These are phyloP conservation scores for Panaeolus papilionaceus DNA, from an alignment of 768 basidiomycete species.

Conservation along the genomic window DNA sequence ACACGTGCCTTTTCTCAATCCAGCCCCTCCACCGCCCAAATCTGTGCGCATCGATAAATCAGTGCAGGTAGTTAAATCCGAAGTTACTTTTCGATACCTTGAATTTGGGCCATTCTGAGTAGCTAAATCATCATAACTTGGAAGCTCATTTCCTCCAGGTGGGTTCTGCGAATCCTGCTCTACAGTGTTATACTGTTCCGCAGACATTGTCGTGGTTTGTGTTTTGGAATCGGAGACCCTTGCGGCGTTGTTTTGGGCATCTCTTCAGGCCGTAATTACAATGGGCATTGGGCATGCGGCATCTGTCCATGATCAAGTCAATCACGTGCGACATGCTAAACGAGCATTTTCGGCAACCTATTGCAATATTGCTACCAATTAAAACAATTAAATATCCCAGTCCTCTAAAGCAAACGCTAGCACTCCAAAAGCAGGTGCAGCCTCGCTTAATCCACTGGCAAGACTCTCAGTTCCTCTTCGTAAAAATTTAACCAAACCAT, in stretches of 20 bases:
- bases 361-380: too few species aligned
- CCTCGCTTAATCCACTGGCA: slow-evolving; percentile 64
- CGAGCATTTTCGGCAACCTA: too few species aligned
- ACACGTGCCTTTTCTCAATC: slow-evolving; percentile 82
- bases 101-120: slow-evolving; percentile 83
- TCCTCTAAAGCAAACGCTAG: slow-evolving; percentile 81
- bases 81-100: slow-evolving; percentile 48
- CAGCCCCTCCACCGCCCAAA: slow-evolving; percentile 88
- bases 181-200: slow-evolving; percentile 35
- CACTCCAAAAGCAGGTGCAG: slow-evolving; percentile 68
- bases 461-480: slow-evolving; percentile 73
- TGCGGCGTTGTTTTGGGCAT: slow-evolving; percentile 1
- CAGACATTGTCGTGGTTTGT: slow-evolving; percentile 33
- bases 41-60: slow-evolving; percentile 42
- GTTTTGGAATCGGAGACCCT: slow-evolving; percentile 10
- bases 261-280: slow-evolving; percentile 7
- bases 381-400: slow-evolving; percentile 61
- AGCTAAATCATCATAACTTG: slow-evolving; percentile 83
- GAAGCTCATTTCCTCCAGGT: slow-evolving; percentile 59
- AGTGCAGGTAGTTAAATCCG: slow-evolving; percentile 15
- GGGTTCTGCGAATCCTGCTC: slow-evolving; percentile 50
- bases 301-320: slow-evolving; percentile 20
- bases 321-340: slow-evolving; percentile 28
- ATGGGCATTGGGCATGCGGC: background rate
- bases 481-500: slow-evolving; percentile 73